A percentile compares a stretch with the other conserved stretches of the same genome.
phyloP scores from a whole-genome alignment of 129 eudicot species.

The Artemisia tridentata region DNA sequence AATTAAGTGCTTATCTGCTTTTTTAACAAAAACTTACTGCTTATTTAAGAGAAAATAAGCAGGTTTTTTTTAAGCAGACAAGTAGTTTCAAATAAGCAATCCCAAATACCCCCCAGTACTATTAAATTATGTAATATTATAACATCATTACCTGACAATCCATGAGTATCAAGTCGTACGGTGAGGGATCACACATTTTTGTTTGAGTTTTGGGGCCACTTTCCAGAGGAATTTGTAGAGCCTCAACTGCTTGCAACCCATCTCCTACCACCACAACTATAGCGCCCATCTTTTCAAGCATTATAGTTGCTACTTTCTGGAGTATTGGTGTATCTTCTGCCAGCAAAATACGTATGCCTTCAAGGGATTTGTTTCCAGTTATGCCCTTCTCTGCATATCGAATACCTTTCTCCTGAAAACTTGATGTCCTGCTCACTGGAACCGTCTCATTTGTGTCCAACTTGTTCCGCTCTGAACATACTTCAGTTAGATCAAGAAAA shows the following conservation, averaged over 20 bases:
- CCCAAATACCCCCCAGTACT: neutral
- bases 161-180: slow-evolving; percentile 86
- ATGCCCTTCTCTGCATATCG: slow-evolving; percentile 26
- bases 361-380: slow-evolving; percentile 55
- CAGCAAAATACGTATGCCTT: slow-evolving; percentile 67
- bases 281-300: slow-evolving; percentile 95
- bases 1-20: too few relatives aligned
- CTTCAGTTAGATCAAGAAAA: slow-evolving; percentile 52
- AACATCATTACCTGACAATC: slow-evolving; percentile 75
- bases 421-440: slow-evolving; percentile 13
- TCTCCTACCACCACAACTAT: slow-evolving; percentile 84
- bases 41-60: too few relatives aligned
- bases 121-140: neutral
- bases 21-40: too few relatives aligned
- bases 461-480: slow-evolving; percentile 30
- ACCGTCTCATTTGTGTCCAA: slow-evolving; percentile 22
- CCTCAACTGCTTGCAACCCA: slow-evolving; percentile 80
- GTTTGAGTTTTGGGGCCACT: slow-evolving; percentile 22
- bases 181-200: slow-evolving; percentile 29
- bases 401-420: neutral
- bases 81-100: too few relatives aligned
- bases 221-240: slow-evolving; percentile 43
- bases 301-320: slow-evolving; percentile 90
- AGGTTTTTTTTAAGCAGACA: too few relatives aligned
- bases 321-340: slow-evolving; percentile 95